phyloP scores from a whole-genome alignment of 225 moss, liverwort and hornwort species.

The Takakia lepidozioides region DNA sequence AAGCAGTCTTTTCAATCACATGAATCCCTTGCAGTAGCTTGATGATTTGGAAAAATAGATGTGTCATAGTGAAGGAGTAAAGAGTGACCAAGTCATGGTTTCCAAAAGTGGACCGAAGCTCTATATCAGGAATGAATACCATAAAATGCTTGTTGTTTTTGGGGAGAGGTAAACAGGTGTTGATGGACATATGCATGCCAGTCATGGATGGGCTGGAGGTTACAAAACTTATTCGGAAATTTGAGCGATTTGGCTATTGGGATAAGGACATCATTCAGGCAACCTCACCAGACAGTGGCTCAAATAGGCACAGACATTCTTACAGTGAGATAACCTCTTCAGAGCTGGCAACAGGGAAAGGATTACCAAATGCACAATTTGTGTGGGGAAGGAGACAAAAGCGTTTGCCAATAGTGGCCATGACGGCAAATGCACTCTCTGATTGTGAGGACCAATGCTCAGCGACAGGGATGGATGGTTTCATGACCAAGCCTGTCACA shows the following conservation, averaged over 20 bases:
- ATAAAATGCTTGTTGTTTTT: background rate
- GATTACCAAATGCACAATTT: too few relatives aligned
- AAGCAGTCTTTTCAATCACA: too few relatives aligned
- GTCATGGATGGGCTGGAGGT: slow-evolving; percentile 77
- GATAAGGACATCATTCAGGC: slow-evolving; percentile 20
- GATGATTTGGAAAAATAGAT: too few relatives aligned
- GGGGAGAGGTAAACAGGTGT: slow-evolving; percentile 19
- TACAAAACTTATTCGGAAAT: slow-evolving; percentile 64
- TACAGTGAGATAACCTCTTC: too few relatives aligned
- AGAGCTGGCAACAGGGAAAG: too few relatives aligned
- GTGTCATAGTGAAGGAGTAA: too few relatives aligned
- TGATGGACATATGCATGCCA: slow-evolving; percentile 64
- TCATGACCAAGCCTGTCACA: slow-evolving; percentile 56
- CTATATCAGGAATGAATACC: background rate
- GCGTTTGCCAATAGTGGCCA: slow-evolving; percentile 44
- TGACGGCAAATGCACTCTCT: slow-evolving; percentile 49
- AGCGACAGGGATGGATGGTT: slow-evolving; percentile 49
- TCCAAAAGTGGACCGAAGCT: too few relatives aligned
- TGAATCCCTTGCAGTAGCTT: too few relatives aligned
- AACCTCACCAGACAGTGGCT: too few relatives aligned
- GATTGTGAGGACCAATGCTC: slow-evolving; percentile 53
- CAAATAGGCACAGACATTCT: too few relatives aligned
- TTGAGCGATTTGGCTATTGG: slow-evolving; percentile 57
- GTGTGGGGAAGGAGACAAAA: slow-evolving; percentile 12
- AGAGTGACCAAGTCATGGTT: too few relatives aligned